Base-by-base conservation (phyloP, 192 early-diverging fungal species). In the Coemansia sp. region DNA sequence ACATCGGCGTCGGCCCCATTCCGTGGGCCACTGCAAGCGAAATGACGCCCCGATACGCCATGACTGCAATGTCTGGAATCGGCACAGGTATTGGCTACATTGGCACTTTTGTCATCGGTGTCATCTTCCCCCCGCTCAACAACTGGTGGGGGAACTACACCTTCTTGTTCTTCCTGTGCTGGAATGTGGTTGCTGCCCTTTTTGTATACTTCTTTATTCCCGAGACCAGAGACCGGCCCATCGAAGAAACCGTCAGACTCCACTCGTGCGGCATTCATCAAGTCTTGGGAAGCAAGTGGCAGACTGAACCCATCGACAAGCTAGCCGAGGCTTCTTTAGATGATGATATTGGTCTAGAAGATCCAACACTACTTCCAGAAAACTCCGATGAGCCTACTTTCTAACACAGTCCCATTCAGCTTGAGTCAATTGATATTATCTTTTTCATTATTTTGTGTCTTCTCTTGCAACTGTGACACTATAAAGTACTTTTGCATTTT, bases 21-120 rank as follows among this genome's bases (percentile, higher is more conserved):
- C 91, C 94, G 3, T 94, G 92, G 91, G 74, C 93, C 53, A 82
- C 90, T 35, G 77, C 89, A 0, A 88, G 91, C n/a, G 93, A 94
- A 61, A 83, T 93, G 60, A 77, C 89, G 13, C 93, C 94, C 0
- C 82, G 86, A 4, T 91, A 90, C 52, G 91, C 90, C 3, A 82
- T 90, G 35, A 88, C 90, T 0, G 70, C 90, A 7, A 86, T 90
- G 21, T 87, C 88, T 2, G 84, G 86, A 9, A 66, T 93, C 10
- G 89, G 91, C 49, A 92, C 89, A 3, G 83, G 81, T 13, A 77
- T 90, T 26, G 92, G 93, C 72, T 95, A 92, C 87, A 61, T 79
- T 28, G 81, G 76, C 45, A 84, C 84, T 12, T 88, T 87, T 57
- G 45, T 71, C 33, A 75, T 90, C 16, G 89, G 87, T 5, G 77